A percentile compares a stretch with the other conserved stretches of the same genome.
Evolutionary conservation across 345 rosid species (phyloP).

Genomic region (Gossypium ekmanianum): DNA sequence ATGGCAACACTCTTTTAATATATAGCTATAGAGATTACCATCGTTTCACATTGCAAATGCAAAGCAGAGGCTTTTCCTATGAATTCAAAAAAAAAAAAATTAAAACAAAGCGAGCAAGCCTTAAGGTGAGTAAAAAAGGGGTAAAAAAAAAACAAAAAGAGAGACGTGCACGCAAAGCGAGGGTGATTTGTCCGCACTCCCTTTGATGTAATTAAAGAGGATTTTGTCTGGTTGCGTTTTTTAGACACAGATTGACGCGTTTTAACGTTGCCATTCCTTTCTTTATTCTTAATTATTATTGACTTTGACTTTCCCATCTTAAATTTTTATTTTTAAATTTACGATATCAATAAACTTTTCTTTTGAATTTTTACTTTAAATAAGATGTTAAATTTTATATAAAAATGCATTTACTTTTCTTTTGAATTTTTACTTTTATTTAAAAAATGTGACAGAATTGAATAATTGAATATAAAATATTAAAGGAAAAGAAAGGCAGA

Average conservation of each 20-base stretch:
- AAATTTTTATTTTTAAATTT: background rate
- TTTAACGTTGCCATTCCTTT: conserved; percentile 23
- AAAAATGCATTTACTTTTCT: no score
- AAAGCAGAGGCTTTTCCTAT: no score
- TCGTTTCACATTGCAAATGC: no score
- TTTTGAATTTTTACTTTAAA: no score
- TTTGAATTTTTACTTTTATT: no score
- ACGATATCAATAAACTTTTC: no score
- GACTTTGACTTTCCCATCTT: conserved; percentile 43
- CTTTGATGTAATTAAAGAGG: conserved; percentile 23
- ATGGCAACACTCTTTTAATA: no score
- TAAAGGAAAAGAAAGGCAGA: background rate
- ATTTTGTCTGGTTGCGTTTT: conserved; percentile 34
- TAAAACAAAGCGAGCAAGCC: no score
- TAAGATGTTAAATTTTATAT: no score
- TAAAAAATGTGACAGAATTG: background rate
- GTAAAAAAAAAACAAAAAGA: background rate
- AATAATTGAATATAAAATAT: background rate
- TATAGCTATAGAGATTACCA: no score
- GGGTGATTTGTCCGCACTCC: conserved; percentile 41
- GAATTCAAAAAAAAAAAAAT: no score
- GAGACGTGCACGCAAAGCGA: conserved; percentile 48
- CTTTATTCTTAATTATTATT: background rate
- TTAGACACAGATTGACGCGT: conserved; percentile 33
- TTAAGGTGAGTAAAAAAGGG: no score